Evolutionary conservation across 371 early-diverging fungal species (phyloP).

Genomic region (Circinella umbellata): DNA sequence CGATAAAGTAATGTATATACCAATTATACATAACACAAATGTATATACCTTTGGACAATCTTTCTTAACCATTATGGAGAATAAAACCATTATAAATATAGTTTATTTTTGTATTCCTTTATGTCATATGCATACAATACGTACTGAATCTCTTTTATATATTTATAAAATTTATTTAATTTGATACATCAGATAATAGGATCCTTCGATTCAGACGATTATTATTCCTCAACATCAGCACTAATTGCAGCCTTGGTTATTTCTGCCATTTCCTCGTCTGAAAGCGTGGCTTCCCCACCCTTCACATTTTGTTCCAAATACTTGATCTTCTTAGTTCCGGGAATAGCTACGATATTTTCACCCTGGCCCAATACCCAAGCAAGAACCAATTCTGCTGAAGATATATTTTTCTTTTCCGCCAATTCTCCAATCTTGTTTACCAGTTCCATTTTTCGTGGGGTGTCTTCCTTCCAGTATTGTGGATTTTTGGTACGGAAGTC

Average conservation of each 20-base stretch:
- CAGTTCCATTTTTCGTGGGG: conserved; percentile 57
- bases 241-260: conserved; percentile 36
- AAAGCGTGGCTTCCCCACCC: conserved; percentile 38
- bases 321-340: conserved; percentile 58
- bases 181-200: too few species aligned
- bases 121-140: too few species aligned
- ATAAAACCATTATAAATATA: too few species aligned
- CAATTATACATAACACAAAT: too few species aligned
- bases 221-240: not conserved
- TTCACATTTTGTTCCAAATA: conserved; percentile 59
- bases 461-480: conserved; percentile 53
- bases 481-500: conserved; percentile 56
- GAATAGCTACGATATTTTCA: conserved; percentile 49
- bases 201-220: too few species aligned
- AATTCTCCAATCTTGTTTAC: conserved; percentile 50
- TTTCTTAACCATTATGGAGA: too few species aligned
- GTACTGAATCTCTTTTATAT: too few species aligned
- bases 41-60: too few species aligned
- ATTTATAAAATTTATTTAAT: too few species aligned
- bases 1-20: too few species aligned
- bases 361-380: conserved; percentile 65
- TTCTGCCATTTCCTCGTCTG: conserved; percentile 47
- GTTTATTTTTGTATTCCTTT: too few species aligned
- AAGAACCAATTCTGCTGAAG: conserved; percentile 52
- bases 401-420: conserved; percentile 48